Percentiles rank a stretch among this genome's conserved stretches.
Evolutionary conservation across 1,284 basidiomycete genomes (phyloP).

Genomic region (Gastroboletus turbinatus): DNA sequence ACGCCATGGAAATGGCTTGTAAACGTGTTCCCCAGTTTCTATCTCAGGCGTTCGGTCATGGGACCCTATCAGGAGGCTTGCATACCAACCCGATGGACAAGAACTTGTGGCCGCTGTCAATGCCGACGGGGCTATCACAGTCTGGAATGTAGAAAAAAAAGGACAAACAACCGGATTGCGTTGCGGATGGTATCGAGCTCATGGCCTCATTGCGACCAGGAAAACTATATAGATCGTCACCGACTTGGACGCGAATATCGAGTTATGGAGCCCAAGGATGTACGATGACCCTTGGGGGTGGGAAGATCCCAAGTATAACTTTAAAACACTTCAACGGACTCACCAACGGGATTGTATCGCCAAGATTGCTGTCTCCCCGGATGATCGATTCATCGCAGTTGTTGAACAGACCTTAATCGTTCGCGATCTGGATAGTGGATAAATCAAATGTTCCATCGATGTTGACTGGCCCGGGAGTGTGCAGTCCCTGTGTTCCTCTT

Average conservation of each 20-base stretch:
- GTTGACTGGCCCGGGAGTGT: background rate
- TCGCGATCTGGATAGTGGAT: background rate
- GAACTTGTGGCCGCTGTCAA: background rate
- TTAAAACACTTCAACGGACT: background rate
- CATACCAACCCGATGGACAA: background rate
- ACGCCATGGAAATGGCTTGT: background rate
- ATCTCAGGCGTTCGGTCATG: background rate
- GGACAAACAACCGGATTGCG: fast-evolving
- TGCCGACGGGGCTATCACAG: background rate
- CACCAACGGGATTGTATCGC: background rate
- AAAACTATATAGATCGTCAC: background rate
- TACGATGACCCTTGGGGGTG: background rate
- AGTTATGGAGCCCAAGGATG: background rate
- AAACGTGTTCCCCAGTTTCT: background rate
- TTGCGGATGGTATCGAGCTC: background rate
- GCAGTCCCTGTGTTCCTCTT: background rate
- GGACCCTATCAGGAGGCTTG: background rate
- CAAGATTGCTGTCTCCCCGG: background rate
- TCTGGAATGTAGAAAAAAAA: background rate
- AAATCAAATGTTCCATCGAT: background rate
- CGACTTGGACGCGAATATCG: background rate
- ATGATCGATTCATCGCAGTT: background rate
- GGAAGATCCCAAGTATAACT: background rate
- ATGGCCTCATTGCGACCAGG: background rate
- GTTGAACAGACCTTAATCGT: background rate